A percentile compares a stretch with the other conserved stretches of the same genome.
phyloP scores from a whole-genome alignment of 352 stramenopile genomes.

The Phytopythium sindhum region DNA sequence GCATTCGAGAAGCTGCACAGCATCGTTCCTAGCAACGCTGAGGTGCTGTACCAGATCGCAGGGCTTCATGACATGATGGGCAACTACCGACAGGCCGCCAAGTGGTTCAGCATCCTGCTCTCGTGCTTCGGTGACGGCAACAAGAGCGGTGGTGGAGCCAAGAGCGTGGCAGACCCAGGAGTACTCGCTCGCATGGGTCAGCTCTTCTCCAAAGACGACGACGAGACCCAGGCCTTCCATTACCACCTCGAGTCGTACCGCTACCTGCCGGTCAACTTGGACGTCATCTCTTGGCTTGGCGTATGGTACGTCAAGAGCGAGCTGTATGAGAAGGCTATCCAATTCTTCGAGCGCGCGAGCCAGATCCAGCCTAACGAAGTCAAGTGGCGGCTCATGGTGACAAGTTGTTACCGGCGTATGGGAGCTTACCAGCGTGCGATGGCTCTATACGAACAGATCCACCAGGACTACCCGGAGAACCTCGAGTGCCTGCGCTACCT shows the following conservation, averaged over 20 bases:
- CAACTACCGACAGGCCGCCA: constrained; percentile 85
- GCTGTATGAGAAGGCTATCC: constrained; percentile 95
- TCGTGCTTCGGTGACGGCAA: constrained; percentile 87
- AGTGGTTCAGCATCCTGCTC: constrained; percentile 95
- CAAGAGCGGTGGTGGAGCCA: constrained; percentile 50
- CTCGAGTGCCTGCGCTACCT: constrained; percentile 91
- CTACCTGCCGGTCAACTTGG: constrained; percentile 94
- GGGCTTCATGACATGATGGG: constrained; percentile 93
- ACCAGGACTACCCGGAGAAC: constrained; percentile 93
- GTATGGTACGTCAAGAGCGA: constrained; percentile 97
- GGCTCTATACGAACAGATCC: constrained; percentile 93
- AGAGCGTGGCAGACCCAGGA: constrained; percentile 67
- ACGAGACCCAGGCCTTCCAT: constrained; percentile 94
- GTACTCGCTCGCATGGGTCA: constrained; percentile 90
- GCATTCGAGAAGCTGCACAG: constrained; percentile 97
- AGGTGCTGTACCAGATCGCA: constrained; percentile 95
- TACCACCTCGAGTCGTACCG: constrained; percentile 95
- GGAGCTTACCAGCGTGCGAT: constrained; percentile 91
- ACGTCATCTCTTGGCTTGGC: constrained; percentile 96
- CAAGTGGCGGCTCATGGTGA: constrained; percentile 97
- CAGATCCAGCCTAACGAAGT: constrained; percentile 95
- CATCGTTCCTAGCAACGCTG: constrained; percentile 90
- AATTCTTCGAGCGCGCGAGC: constrained; percentile 94
- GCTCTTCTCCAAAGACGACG: constrained; percentile 93
- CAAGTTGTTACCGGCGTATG: constrained; percentile 94